These are phyloP conservation scores for Zygosaccharomyces pseudorouxii DNA, from an alignment of 805 yeast genomes.

Conservation along the genomic window DNA sequence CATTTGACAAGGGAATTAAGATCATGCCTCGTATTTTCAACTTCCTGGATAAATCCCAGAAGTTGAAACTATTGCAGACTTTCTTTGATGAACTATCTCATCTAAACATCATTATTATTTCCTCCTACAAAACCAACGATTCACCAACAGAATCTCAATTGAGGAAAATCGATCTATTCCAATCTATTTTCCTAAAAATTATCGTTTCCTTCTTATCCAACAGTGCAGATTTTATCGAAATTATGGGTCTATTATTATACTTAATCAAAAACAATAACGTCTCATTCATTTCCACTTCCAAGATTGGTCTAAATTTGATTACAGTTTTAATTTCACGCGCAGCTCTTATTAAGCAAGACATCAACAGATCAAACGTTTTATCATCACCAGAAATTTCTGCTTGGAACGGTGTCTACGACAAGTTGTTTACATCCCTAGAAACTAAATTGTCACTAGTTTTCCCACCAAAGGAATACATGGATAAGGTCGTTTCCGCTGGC, in stretches of 20 bases:
- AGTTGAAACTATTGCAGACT: constrained; percentile 69
- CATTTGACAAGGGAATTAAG: constrained; percentile 84
- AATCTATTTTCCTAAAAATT: constrained; percentile 74
- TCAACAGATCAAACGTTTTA: constrained; percentile 38
- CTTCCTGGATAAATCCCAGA: constrained; percentile 70
- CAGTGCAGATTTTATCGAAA: constrained; percentile 74
- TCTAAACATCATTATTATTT: constrained; percentile 69
- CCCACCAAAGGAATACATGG: constrained; percentile 55
- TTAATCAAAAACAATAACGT: constrained; percentile 68
- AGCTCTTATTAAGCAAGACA: constrained; percentile 85
- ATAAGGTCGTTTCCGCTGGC: constrained; percentile 16
- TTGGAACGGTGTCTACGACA: constrained; percentile 82
- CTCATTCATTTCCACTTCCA: constrained; percentile 50
- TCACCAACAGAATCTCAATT: constrained; percentile 49
- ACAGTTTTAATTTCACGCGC: constrained; percentile 91
- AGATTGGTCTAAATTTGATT: constrained; percentile 78
- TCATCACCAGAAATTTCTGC: constrained; percentile 40
- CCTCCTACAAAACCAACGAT: constrained; percentile 67
- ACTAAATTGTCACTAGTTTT: constrained; percentile 72
- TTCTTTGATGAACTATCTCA: constrained; percentile 77
- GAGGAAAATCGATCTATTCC: constrained; percentile 71
- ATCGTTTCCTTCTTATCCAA: constrained; percentile 73
- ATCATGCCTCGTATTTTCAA: constrained; percentile 84
- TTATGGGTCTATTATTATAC: constrained; percentile 68
- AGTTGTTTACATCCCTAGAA: constrained; percentile 71